phyloP scores from a whole-genome alignment of 768 basidiomycete genomes.

The Lactifluus pinguis region DNA sequence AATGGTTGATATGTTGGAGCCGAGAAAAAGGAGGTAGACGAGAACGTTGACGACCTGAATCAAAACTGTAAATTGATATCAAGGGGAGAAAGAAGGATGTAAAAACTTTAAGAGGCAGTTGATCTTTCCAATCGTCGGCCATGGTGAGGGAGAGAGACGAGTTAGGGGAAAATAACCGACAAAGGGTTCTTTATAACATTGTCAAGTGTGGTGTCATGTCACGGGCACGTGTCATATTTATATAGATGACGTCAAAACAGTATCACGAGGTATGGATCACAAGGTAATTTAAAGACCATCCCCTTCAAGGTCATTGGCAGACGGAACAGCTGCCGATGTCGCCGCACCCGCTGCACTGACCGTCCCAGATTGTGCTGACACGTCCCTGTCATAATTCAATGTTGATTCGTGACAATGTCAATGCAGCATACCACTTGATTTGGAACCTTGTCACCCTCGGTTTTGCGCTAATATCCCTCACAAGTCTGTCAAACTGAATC shows the following conservation, averaged over 20 bases:
- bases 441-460: conserved; percentile 91
- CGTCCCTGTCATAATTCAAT: conserved; percentile 8
- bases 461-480: conserved; percentile 83
- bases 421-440: conserved; percentile 61
- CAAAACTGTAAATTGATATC: neutral
- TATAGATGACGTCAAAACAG: neutral
- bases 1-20: conserved; percentile 82
- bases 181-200: neutral
- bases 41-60: conserved; percentile 62
- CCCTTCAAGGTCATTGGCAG: conserved; percentile 53
- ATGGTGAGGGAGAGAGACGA: neutral
- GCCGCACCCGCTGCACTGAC: conserved; percentile 49
- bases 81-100: conserved; percentile 3
- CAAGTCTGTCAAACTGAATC: conserved; percentile 70
- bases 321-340: conserved; percentile 64
- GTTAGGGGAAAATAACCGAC: no score
- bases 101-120: conserved; percentile 66
- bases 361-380: conserved; percentile 35
- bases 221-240: neutral
- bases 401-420: conserved; percentile 1
- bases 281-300: conserved; percentile 18
- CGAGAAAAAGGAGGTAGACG: conserved; percentile 80
- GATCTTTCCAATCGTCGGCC: conserved; percentile 57
- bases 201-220: neutral
- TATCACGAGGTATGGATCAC: no score